Evolutionary conservation across 352 stramenopile species (phyloP).

Genomic region (Phytophthora pinifolia): DNA sequence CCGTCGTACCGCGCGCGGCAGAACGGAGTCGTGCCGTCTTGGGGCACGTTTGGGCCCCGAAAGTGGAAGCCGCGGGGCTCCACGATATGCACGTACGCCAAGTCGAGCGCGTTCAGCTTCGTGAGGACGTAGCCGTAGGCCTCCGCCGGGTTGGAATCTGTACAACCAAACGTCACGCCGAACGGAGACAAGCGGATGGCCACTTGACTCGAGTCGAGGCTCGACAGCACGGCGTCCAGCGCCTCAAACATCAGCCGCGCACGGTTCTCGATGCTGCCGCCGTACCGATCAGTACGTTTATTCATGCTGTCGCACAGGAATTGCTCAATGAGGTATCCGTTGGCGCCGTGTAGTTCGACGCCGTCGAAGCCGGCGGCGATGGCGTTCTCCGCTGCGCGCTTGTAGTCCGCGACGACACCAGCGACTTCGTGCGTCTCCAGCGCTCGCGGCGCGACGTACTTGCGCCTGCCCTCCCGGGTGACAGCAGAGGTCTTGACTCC

Average conservation of each 20-base stretch:
- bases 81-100: conserved; percentile 59
- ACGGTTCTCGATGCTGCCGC: conserved; percentile 81
- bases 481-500: conserved; percentile 30
- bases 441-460: conserved; percentile 55
- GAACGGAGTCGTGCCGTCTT: conserved; percentile 38
- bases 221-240: conserved; percentile 49
- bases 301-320: conserved; percentile 36
- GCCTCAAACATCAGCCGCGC: conserved; percentile 64
- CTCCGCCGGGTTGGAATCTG: conserved; percentile 34
- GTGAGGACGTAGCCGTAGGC: conserved; percentile 45
- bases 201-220: conserved; percentile 36
- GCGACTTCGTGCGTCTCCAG: conserved; percentile 79
- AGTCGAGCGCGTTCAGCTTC: conserved; percentile 35
- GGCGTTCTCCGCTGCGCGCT: conserved; percentile 29
- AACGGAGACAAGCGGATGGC: conserved; percentile 45
- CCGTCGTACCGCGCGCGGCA: conserved; percentile 51
- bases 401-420: conserved; percentile 32
- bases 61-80: conserved; percentile 50
- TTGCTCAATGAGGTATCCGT: conserved; percentile 34
- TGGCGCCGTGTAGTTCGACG: conserved; percentile 34
- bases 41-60: conserved; percentile 30
- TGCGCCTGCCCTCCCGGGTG: conserved; percentile 37
- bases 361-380: conserved; percentile 32
- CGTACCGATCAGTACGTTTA: conserved; percentile 36
- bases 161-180: conserved; percentile 36